Evolutionary conservation across 106 monocot genomes (phyloP), one percentile per base, ranked within the genome.

Genomic region (Phalaenopsis equestris): DNA sequence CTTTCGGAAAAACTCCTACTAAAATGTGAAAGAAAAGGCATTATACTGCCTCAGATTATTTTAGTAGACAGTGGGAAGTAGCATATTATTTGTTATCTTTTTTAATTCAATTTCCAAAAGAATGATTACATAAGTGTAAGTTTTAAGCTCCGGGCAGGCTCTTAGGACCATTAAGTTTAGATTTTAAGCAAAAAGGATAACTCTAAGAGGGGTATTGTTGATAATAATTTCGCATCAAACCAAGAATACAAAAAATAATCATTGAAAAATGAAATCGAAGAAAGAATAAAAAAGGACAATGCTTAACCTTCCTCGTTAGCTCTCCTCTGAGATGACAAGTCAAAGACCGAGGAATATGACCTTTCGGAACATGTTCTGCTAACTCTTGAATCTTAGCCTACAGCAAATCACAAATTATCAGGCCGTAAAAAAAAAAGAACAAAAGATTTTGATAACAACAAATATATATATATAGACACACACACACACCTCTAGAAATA

Each of bases 301-400:
- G 61, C 36, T 11, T 76, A 73, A 94, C 98, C 94, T 98, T 94
- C 81, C 98, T 87, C 43, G 98, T 98, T 79, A 98, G 94, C 67
- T 98, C 92, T 73, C 98, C 98, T 87, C 94, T 86, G 41, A 98
- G 90, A 93, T 98, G 98, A 84, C 94, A 49, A 48, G 94, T 92
- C 82, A 98, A 85, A 82, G 94, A 86, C 80, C 98, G 90, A 77
- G 98, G 98, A 88, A 98, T 98, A 55, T 98, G 98, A 23, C 98
- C 98, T 81, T 98, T 98, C 42, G 98, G 98, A 41, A 98, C 98
- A 89, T 98, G 98, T 81, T 98, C 98, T 74, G 98, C 88, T 91
- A 98, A 85, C 79, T 98, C 98, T 84, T 98, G 98, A 42, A 98
- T 86, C 85, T 91, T 98, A 41, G 94, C 98, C 98, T 98, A 68